Evolutionary conservation across 2,329 filamentous ascomycete species (phyloP).

Genomic region (Geosmithia putterillii): DNA sequence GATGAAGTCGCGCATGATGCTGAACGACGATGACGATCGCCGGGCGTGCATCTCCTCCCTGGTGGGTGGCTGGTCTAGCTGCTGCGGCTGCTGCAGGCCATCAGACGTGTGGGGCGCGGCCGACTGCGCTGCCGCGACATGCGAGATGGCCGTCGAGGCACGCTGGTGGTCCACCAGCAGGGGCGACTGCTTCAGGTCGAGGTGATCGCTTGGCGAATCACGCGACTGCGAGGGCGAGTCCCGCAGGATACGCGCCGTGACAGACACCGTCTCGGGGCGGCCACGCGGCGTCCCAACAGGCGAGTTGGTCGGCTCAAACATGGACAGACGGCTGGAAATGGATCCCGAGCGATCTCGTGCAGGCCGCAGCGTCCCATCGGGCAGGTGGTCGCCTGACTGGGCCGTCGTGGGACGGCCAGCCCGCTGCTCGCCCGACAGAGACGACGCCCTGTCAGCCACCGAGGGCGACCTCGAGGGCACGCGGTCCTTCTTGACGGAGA

Average conservation of each 20-base stretch:
- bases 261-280: constrained; percentile 68
- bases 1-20: constrained; percentile 47
- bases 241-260: constrained; percentile 73
- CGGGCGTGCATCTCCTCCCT: constrained; percentile 21
- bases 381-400: constrained; percentile 30
- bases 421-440: constrained; percentile 15
- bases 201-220: constrained; percentile 21
- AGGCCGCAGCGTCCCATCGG: constrained; percentile 25
- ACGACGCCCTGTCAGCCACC: constrained; percentile 28
- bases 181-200: constrained; percentile 47
- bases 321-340: constrained; percentile 40
- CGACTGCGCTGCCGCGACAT: background rate
- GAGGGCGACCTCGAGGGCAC: constrained; percentile 33
- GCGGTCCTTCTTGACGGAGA: constrained; percentile 40
- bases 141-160: background rate
- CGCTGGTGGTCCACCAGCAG: constrained; percentile 43
- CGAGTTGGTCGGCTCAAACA: constrained; percentile 32
- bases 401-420: constrained; percentile 9
- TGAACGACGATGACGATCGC: constrained; percentile 50
- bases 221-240: constrained; percentile 32
- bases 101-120: too few relatives aligned
- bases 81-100: background rate
- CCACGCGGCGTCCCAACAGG: constrained; percentile 24
- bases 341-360: constrained; percentile 36
- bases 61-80: background rate